Base-by-base conservation (phyloP, 371 early-diverging fungal genomes). In the Rhizopus delemar region DNA sequence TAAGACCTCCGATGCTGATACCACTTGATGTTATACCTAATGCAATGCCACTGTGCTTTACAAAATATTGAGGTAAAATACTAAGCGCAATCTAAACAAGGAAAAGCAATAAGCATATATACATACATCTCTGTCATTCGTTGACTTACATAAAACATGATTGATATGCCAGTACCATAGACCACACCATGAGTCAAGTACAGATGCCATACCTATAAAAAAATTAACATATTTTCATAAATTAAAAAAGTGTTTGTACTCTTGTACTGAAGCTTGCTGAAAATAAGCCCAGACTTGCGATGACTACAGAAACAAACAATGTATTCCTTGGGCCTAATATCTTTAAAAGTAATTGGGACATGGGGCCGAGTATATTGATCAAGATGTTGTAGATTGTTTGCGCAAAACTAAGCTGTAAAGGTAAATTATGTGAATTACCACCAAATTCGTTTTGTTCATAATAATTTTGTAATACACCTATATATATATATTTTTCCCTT, bases 21-120 rank as follows among this genome's bases (percentile, higher is more conserved):
- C 92, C 93, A 62, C 89, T 74, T 16, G 87, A 81, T 11, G 86
- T 80, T 8, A 92, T 75, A 0, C 93, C 94, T 0, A 86, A 80
- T 9, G 90, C 93, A 46, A 93, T 49, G 0, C 89, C 89, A 11
- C 86, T 82, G 28, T 71, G 54, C 15, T 79, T 80, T 11, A 56
- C 58, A 68, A 92, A 93, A 87, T 89, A 93, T 59, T 87, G 87
- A 0, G 87, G 68, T 7, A 71, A 57, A 15, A 60, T 58, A 22
- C 52, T 62, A 16, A 71, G 12, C 12, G 65, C 59, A 45, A 68
- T 54, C 71, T 71, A 58, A 31, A 58, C 22, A 22, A 22, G 22
- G 22, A 22, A 22, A 22, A 22, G 22, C 22, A 22, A 2, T 22
- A 22, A 22, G 16, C n/a, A 36, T 3, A 50, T 22, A 46, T 32